Evolutionary conservation across 2,329 filamentous ascomycete genomes (phyloP).

Genomic region (Lojkania enalia): DNA sequence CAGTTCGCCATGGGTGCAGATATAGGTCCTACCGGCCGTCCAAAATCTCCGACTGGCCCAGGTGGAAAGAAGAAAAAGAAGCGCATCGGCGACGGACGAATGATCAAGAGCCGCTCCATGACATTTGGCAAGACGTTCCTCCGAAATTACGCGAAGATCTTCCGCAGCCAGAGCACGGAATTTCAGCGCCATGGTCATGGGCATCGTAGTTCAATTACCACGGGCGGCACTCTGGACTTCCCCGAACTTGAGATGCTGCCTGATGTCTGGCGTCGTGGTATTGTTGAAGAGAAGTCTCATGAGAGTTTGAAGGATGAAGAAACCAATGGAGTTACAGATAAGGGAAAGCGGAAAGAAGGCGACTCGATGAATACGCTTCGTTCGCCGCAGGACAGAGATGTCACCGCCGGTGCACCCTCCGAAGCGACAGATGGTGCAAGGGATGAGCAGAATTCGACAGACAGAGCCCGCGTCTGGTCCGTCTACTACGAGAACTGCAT

Average conservation of each 20-base stretch:
- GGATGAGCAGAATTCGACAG: constrained; percentile 9
- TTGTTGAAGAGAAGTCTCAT: constrained; percentile 11
- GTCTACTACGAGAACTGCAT: constrained; percentile 42
- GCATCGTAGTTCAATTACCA: constrained; percentile 49
- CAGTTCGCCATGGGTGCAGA: constrained; percentile 24
- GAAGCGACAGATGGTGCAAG: constrained; percentile 18
- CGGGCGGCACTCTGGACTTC: constrained; percentile 48
- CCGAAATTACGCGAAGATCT: constrained; percentile 51
- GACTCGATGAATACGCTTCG: constrained; percentile 32
- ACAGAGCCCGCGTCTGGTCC: constrained; percentile 38
- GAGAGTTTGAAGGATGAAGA: constrained; percentile 3
- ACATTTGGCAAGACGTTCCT: constrained; percentile 47
- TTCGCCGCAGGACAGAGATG: constrained; percentile 21
- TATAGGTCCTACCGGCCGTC: constrained; percentile 31
- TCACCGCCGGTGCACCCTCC: not conserved
- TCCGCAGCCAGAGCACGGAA: constrained; percentile 45
- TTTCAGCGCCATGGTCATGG: constrained; percentile 47
- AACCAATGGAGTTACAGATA: constrained; percentile 11
- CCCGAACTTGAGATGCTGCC: constrained; percentile 54
- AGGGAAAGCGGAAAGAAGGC: constrained; percentile 17
- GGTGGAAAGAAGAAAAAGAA: constrained; percentile 50
- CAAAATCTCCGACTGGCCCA: constrained; percentile 22
- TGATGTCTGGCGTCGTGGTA: constrained; percentile 33
- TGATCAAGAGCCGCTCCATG: constrained; percentile 60
- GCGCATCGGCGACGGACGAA: constrained; percentile 66